phyloP scores from a whole-genome alignment of 306 rosid genomes.

The Comarum palustre region DNA sequence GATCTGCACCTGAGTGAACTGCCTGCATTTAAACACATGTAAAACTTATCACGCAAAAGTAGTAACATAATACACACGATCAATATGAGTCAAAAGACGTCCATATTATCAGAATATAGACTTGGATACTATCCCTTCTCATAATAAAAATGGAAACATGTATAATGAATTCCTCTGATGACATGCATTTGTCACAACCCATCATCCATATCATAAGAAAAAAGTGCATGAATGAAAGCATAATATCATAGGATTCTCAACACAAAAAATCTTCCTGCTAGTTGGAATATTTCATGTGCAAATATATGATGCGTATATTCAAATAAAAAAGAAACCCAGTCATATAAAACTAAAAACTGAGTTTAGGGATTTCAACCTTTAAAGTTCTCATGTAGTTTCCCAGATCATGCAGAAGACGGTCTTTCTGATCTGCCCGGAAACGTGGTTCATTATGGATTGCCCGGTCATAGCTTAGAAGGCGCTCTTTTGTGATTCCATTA shows the following conservation, averaged over 20 bases:
- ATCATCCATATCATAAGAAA: constrained; percentile 2
- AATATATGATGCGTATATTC: not conserved
- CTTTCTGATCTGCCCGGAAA: constrained; percentile 76
- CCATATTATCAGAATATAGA: not conserved
- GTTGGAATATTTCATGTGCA: constrained; percentile 17
- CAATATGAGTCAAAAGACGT: not conserved
- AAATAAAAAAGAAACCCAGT: constrained; percentile 10
- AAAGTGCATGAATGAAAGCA: constrained; percentile 20
- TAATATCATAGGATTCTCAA: not conserved
- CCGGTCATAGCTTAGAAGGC: constrained; percentile 93
- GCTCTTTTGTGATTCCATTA: constrained; percentile 95
- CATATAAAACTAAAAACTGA: constrained; percentile 17
- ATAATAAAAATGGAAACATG: not conserved
- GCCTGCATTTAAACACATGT: constrained; percentile 56
- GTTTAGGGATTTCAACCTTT: constrained; percentile 62
- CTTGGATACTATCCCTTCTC: not conserved
- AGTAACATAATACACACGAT: constrained; percentile 5
- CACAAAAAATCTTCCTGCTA: constrained; percentile 5
- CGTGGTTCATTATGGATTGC: constrained; percentile 84
- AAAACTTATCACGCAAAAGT: constrained; percentile 10
- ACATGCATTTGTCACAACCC: constrained; percentile 10
- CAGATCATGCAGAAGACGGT: constrained; percentile 79
- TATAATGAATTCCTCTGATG: constrained; percentile 11
- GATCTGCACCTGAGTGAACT: constrained; percentile 98
- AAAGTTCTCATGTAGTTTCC: constrained; percentile 85